Conservation (phyloP, 208 protist species). For the Balamuthia mandrillaris region DNA sequence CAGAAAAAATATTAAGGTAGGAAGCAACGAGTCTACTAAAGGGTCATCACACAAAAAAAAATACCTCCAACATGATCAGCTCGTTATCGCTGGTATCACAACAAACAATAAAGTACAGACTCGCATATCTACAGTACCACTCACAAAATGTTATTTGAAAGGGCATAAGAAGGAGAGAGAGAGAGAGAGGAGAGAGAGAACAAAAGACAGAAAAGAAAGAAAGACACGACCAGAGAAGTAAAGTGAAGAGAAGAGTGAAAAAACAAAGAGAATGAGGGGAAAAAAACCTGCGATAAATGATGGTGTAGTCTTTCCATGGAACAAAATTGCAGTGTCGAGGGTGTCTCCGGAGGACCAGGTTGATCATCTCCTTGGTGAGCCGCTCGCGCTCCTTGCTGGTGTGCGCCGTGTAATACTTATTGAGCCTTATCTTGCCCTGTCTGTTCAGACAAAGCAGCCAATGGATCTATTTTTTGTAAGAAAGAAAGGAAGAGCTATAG, state of each 20-base stretch:
- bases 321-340: constrained; percentile 7
- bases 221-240: neutral
- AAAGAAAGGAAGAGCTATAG: too few species aligned
- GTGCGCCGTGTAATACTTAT: constrained; percentile 97
- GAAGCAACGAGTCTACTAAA: neutral
- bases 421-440: constrained; percentile 95
- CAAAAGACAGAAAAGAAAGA: neutral
- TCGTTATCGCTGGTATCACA: constrained; percentile 98
- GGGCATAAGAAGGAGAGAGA: too few species aligned
- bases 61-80: constrained; percentile 89
- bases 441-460: constrained; percentile 98
- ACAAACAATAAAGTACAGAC: constrained; percentile 98
- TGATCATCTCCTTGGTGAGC: constrained; percentile 14
- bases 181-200: neutral
- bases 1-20: neutral
- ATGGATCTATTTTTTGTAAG: constrained; percentile 79
- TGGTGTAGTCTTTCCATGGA: constrained; percentile 29
- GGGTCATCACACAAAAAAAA: neutral
- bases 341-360: neutral
- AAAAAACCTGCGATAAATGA: neutral
- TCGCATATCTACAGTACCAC: constrained; percentile 96
- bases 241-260: neutral
- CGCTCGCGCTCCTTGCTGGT: constrained; percentile 53
- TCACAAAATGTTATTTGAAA: constrained; percentile 90
- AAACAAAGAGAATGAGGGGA: neutral